These are phyloP conservation scores for Pelargonium myrrhifolium DNA, from an alignment of 441 rosid genomes.

Conservation along the genomic window DNA sequence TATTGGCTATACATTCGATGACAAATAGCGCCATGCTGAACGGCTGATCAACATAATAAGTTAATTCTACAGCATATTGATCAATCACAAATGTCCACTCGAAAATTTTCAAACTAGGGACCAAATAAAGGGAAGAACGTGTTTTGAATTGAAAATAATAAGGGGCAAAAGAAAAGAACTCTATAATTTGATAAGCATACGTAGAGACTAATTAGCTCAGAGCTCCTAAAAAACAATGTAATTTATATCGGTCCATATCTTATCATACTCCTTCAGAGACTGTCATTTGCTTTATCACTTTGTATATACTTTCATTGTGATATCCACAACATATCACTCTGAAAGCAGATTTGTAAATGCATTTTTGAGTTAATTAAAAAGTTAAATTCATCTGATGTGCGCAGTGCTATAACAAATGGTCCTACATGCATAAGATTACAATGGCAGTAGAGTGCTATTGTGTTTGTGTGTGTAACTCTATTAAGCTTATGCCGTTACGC, in stretches of 20 bases:
- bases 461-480: too few relatives aligned
- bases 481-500: too few relatives aligned
- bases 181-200: background rate
- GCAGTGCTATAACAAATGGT: background rate
- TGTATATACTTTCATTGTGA: background rate
- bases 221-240: background rate
- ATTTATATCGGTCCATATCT: background rate
- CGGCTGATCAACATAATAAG: background rate
- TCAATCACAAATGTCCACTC: background rate
- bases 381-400: background rate
- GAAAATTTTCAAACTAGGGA: too few relatives aligned
- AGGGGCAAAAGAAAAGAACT: background rate
- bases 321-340: background rate
- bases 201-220: background rate
- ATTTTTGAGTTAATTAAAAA: background rate
- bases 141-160: background rate
- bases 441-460: background rate
- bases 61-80: background rate
- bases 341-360: constrained; percentile 2
- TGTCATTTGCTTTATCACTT: background rate
- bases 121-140: too few relatives aligned
- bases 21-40: background rate
- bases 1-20: background rate
- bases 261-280: background rate
- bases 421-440: constrained; percentile 1